Conservation (phyloP, 371 early-diverging fungal genomes). For the Gilbertella persicaria region DNA sequence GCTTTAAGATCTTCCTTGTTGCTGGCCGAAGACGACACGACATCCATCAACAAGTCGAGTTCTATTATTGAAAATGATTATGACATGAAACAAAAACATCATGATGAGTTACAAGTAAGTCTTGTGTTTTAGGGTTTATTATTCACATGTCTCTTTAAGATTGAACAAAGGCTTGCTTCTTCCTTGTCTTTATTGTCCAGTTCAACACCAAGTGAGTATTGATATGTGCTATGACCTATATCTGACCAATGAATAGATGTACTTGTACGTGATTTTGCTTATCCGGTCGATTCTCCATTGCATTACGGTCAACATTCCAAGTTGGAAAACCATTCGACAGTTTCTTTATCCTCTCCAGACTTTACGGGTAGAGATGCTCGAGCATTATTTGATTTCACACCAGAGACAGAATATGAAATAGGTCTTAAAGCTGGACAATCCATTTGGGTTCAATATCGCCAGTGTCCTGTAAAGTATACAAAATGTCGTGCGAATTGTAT, state of each 20-base stretch:
- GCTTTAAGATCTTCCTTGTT: background rate
- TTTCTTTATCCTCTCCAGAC: conserved; percentile 35
- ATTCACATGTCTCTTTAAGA: background rate
- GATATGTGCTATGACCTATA: background rate
- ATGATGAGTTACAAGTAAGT: background rate
- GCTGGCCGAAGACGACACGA: background rate
- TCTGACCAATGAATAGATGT: conserved; percentile 14
- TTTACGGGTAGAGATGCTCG: conserved; percentile 53
- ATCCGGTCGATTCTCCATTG: conserved; percentile 57
- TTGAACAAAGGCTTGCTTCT: background rate
- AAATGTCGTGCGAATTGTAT: background rate
- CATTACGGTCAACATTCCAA: conserved; percentile 47
- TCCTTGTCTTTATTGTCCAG: background rate
- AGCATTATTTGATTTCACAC: conserved; percentile 77
- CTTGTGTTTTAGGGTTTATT: background rate
- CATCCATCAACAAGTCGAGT: background rate
- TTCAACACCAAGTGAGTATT: background rate
- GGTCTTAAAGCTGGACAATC: conserved; percentile 64
- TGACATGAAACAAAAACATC: background rate
- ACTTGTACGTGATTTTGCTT: conserved; percentile 72
- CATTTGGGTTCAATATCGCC: conserved; percentile 65
- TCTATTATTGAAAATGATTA: background rate
- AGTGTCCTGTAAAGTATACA: conserved; percentile 46
- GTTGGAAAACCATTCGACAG: conserved; percentile 9
- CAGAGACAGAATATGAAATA: conserved; percentile 70